Percentiles rank a stretch among this genome's conserved stretches.
Evolutionary conservation across 2,329 filamentous ascomycete species (phyloP).

Genomic region (Neofusicoccum laricinum): DNA sequence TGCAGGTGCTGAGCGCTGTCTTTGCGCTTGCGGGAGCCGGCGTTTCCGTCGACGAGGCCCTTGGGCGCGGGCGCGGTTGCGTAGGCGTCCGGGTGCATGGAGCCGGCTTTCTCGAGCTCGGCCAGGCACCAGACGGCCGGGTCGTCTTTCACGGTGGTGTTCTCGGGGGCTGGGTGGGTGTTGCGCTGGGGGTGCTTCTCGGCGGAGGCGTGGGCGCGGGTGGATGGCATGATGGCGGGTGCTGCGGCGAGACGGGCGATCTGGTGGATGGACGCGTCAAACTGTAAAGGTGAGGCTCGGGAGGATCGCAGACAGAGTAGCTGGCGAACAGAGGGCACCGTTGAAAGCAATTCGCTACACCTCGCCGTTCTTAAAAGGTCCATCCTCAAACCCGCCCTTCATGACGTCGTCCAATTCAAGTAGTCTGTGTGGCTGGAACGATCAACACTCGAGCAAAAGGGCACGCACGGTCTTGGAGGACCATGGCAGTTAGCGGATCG

Average conservation of each 20-base stretch:
- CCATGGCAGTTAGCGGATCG: background rate
- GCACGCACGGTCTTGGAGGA: background rate
- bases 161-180: background rate
- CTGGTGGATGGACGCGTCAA: no score
- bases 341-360: no score
- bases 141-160: background rate
- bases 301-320: no score
- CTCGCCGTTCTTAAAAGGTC: background rate
- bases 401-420: background rate
- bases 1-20: background rate
- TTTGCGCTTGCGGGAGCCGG: background rate
- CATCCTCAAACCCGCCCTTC: background rate
- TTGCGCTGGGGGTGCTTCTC: background rate
- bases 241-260: no score
- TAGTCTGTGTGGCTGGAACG: background rate
- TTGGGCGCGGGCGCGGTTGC: background rate
- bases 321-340: no score
- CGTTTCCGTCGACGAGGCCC: background rate
- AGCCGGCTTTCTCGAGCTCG: background rate
- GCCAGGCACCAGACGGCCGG: background rate
- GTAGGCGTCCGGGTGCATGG: slow-evolving; percentile 1
- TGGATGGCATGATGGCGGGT: background rate
- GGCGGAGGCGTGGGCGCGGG: background rate
- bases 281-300: no score
- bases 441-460: background rate